Base-by-base conservation (phyloP, 805 yeast genomes). In the Helenozyma baotianmanensis region DNA sequence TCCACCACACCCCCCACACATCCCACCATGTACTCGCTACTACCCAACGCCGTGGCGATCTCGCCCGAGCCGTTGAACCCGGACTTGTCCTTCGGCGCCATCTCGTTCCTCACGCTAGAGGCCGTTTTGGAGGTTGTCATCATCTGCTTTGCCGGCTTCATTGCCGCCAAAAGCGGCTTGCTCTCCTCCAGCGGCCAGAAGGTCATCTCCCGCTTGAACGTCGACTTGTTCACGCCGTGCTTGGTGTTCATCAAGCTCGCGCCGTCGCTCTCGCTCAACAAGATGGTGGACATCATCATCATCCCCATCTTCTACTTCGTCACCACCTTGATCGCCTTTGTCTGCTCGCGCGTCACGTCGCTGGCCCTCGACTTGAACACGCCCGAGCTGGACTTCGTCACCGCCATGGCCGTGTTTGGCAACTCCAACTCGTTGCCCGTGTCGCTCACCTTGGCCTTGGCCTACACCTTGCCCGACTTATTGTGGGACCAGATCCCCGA, bases 391-490 rank as follows among this genome's bases (percentile, higher is more conserved):
- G 89, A 90, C 61, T 90, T 86, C 50, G 96, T 92, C 30, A 82
- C 94, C 14, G 97, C 96, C 2, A 92, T 92, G 94, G 87, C 92
- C 2, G 96, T 89, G 5, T 90, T 90, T 61, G 97, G 97, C 33
- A 92, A 90, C 61, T 86, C 96, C 27, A 90, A 90, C 65, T 84
- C 95, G 9, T 72, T 90, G 35, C 97, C 98, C 0, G 97, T 90
- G 2, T 87, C 96, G 0, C 70, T 92, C 44, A 83, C 92, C 1
- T 64, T 92, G 36, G 81, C 95, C 1, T 64, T 83, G 42, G 79
- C 89, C 1, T 80, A 80, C 52, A 79, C 90, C 0, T 63, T 83
- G 38, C 94, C 92, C 2, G 76, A 78, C 42, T 64, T 83, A 39
- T 72, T 78, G 30, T 83, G 94, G 94, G 84, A 78, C 36, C 82